Base-by-base conservation (phyloP, 192 early-diverging fungal species). In the Kappamyces sp. region DNA sequence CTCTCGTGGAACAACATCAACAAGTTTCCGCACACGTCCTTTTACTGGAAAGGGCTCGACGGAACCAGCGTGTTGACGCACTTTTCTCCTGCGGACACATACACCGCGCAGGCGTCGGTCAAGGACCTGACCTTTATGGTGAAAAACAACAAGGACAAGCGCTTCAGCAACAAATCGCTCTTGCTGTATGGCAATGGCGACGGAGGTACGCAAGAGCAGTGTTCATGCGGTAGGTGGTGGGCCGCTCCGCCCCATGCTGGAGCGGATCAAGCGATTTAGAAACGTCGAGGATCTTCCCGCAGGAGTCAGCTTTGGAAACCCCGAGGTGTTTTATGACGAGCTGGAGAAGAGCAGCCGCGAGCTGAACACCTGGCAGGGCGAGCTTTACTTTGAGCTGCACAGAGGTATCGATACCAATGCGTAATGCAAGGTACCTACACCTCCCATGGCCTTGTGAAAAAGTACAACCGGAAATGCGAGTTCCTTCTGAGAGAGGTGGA, bases 1-100 rank as follows among this genome's bases (percentile, higher is more conserved):
- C 73, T 99, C 42, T 93, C 91, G 22, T 99, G 96, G 96, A 98
- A 98, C 75, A 96, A 92, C 67, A 91, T 99, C 66, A 99, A 99
- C 77, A 90, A 90, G 84, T 97, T 99, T 66, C 96, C 96, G 4
- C 81, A 94, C 62, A 94, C 96, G 0, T 94, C 94, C 3, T 99
- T 99, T 72, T 78, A 69, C 66, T 99, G 96, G 96, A 74, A 86
- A 9, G 93, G 90, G 33, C 73, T 94, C 6, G 88, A 96, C 66
- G 89, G 91, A 8, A 87, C 88, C 37, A 71, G 76, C 45, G 76
- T 93, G 8, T 66, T 96, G 59, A 91, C 88, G 0, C 93, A 98
- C 61, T 92, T 96, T 78, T 83, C 88, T 6, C 92, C 93, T 0
- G 81, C 88, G 5, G 86, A 98, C 63, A 98, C 93, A 12, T 95